phyloP scores from a whole-genome alignment of 371 early-diverging fungal genomes.

The Circinella minor region DNA sequence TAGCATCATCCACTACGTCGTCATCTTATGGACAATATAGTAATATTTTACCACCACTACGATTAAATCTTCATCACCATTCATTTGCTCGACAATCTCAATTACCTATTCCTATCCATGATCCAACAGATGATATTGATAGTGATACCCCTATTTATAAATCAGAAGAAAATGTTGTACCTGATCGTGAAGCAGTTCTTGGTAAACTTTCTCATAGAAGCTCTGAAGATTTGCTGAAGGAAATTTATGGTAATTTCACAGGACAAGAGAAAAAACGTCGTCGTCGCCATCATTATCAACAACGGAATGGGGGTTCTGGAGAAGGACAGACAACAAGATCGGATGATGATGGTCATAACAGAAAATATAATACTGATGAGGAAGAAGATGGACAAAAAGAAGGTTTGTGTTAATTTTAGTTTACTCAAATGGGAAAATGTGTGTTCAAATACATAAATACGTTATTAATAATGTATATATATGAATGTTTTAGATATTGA shows the following conservation, averaged over 20 bases:
- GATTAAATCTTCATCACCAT: slow-evolving; percentile 3
- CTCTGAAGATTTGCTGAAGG: slow-evolving; percentile 51
- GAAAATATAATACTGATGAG: no score
- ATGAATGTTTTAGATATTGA: no score
- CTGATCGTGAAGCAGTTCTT: slow-evolving; percentile 32
- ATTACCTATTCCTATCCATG: slow-evolving; percentile 47
- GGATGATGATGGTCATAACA: no score
- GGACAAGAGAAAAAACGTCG: neutral
- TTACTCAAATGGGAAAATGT: no score
- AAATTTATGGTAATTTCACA: slow-evolving; percentile 46
- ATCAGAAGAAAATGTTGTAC: slow-evolving; percentile 27
- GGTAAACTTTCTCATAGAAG: slow-evolving; percentile 44
- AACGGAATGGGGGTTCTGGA: neutral
- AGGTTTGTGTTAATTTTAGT: no score
- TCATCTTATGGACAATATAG: neutral
- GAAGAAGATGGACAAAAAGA: no score
- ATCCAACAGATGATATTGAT: slow-evolving; percentile 53
- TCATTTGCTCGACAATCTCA: neutral
- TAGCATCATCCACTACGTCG: neutral
- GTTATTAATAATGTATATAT: no score
- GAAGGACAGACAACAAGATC: neutral
- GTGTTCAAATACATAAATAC: no score
- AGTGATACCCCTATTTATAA: slow-evolving; percentile 55
- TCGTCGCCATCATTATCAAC: no score
- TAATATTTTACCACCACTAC: neutral